A percentile compares a stretch with the other conserved stretches of the same genome.
Conservation (phyloP, 2,329 filamentous ascomycete genomes). For the Colletotrichum sansevieriae region DNA sequence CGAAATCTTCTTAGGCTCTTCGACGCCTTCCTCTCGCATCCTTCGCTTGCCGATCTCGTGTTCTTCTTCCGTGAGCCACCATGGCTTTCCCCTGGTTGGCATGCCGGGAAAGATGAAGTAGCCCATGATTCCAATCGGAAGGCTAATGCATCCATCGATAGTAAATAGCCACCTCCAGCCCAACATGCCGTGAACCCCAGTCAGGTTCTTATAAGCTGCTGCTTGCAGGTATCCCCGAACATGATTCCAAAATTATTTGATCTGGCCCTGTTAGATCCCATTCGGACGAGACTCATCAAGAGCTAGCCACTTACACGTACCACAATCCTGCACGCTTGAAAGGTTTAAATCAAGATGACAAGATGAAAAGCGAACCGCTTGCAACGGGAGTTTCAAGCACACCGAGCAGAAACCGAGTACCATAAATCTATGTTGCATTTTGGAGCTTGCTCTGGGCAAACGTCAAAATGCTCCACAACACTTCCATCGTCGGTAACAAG, state of each 20-base stretch:
- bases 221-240: conserved; percentile 51
- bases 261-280: background rate
- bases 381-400: conserved; percentile 43
- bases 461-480: conserved; percentile 44
- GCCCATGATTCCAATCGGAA: conserved; percentile 64
- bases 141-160: conserved; percentile 67
- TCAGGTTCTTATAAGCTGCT: conserved; percentile 61
- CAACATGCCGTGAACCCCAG: conserved; percentile 60
- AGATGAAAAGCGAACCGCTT: conserved; percentile 44
- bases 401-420: conserved; percentile 48
- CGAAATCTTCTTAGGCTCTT: conserved; percentile 43
- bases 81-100: conserved; percentile 53
- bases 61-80: conserved; percentile 50
- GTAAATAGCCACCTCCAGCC: conserved; percentile 68
- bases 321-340: conserved; percentile 63
- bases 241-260: conserved; percentile 46
- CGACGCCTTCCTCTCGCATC: conserved; percentile 43
- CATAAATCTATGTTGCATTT: conserved; percentile 47
- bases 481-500: conserved; percentile 44
- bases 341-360: conserved; percentile 50
- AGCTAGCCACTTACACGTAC: conserved; percentile 54
- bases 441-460: conserved; percentile 45
- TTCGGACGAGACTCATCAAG: background rate
- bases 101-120: conserved; percentile 60
- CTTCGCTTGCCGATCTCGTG: conserved; percentile 51